Evolutionary conservation across 805 yeast genomes (phyloP).

Genomic region (Starmera dryadoides): DNA sequence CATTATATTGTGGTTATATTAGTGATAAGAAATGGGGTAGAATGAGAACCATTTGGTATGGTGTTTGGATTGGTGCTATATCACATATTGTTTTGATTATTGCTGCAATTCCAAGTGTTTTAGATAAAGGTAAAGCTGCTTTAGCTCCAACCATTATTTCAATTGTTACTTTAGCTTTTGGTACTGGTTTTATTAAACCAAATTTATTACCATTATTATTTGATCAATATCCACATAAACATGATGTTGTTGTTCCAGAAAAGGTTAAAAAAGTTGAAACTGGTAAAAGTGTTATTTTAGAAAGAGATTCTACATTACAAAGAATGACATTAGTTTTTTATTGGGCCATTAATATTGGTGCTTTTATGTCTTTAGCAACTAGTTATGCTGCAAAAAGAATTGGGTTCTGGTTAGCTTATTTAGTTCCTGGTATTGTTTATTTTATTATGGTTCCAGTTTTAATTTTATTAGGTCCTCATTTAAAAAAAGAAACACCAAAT

Average conservation of each 20-base stretch:
- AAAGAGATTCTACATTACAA: conserved; percentile 66
- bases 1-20: conserved; percentile 66
- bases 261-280: conserved; percentile 42
- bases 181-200: conserved; percentile 78
- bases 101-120: conserved; percentile 56
- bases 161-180: conserved; percentile 53
- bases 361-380: conserved; percentile 69
- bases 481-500: conserved; percentile 21
- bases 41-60: conserved; percentile 57
- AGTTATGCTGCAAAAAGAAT: conserved; percentile 59
- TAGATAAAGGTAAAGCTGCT: conserved; percentile 41
- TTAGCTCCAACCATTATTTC: conserved; percentile 50
- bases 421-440: conserved; percentile 60
- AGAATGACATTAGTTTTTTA: conserved; percentile 72
- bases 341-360: conserved; percentile 69
- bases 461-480: conserved; percentile 20
- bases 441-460: conserved; percentile 44
- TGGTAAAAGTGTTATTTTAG: conserved; percentile 64
- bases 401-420: conserved; percentile 71
- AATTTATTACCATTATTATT: conserved; percentile 67
- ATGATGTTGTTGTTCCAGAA: conserved; percentile 46
- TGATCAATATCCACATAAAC: conserved; percentile 59
- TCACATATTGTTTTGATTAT: conserved; percentile 61
- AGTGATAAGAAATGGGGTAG: conserved; percentile 75
- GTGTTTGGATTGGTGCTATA: conserved; percentile 48